Conservation (phyloP, 768 basidiomycete species). For the Porpolomopsis calyptriformis region DNA sequence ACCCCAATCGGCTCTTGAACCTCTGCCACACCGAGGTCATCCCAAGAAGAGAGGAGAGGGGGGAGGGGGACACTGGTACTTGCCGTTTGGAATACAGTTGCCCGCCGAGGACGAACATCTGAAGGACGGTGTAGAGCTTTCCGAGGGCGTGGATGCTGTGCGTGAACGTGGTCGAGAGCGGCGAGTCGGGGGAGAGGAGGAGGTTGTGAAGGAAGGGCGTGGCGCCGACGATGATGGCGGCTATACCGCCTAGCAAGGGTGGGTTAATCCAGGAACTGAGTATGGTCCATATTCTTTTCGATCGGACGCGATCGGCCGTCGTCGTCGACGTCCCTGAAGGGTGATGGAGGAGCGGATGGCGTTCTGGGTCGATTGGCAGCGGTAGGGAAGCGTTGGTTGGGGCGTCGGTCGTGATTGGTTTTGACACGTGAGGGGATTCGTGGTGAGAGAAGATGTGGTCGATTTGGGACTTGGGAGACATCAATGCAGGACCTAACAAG, state of each 20-base stretch:
- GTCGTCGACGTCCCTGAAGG: too few relatives aligned
- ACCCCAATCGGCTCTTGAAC: slow-evolving; percentile 1
- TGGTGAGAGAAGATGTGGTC: slow-evolving; percentile 1
- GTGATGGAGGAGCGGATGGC: neutral
- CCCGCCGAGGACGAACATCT: slow-evolving; percentile 4
- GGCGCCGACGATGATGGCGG: neutral
- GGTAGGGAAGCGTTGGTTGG: too few relatives aligned
- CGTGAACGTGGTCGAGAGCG: neutral
- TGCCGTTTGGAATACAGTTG: slow-evolving; percentile 4
- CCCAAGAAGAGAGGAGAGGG: neutral
- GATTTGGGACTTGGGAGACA: neutral
- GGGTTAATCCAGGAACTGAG: neutral
- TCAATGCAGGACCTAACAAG: neutral
- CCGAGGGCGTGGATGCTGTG: slow-evolving; percentile 1
- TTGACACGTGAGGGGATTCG: neutral
- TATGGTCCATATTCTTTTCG: neutral
- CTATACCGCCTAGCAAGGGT: slow-evolving; percentile 3
- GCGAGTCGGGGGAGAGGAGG: neutral
- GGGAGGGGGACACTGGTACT: neutral
- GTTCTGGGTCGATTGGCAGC: neutral
- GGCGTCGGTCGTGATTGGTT: neutral
- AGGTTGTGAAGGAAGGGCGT: neutral
- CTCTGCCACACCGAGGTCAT: neutral
- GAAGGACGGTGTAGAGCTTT: slow-evolving; percentile 1
- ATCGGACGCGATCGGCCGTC: too few relatives aligned